Percentiles rank a stretch among this genome's conserved stretches.
Evolutionary conservation across 2,329 filamentous ascomycete species (phyloP).

Genomic region (Paracoccidioides lutzii): DNA sequence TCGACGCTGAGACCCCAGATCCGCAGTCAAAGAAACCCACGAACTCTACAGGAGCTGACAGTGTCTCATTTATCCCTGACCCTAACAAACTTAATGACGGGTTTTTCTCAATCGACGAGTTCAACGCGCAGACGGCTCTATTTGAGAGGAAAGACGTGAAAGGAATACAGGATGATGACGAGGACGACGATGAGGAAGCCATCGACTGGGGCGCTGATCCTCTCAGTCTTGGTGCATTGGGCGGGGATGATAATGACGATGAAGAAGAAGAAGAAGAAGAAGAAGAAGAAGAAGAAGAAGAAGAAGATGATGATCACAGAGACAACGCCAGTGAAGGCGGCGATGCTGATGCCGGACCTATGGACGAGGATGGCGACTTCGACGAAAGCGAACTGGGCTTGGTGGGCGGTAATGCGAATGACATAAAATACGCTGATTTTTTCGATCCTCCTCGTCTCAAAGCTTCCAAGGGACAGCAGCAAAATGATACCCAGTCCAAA

Average conservation of each 20-base stretch:
- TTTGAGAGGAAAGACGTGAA: constrained; percentile 74
- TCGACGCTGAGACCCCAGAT: constrained; percentile 7
- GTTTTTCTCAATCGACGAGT: constrained; percentile 95
- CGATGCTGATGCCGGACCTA: constrained; percentile 59
- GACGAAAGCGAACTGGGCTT: constrained; percentile 35
- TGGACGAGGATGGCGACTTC: constrained; percentile 67
- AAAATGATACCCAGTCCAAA: not conserved
- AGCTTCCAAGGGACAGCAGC: not conserved
- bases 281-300: constrained; percentile 10
- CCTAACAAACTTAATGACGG: constrained; percentile 84
- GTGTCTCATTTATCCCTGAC: constrained; percentile 47
- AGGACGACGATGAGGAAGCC: constrained; percentile 65
- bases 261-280: constrained; percentile 15
- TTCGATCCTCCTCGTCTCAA: constrained; percentile 68
- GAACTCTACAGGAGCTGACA: constrained; percentile 22
- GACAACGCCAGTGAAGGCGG: constrained; percentile 34
- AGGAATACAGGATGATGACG: constrained; percentile 60
- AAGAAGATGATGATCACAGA: constrained; percentile 17
- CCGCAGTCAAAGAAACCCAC: constrained; percentile 16
- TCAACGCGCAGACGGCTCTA: constrained; percentile 86
- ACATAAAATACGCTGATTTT: constrained; percentile 84
- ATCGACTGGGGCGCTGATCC: constrained; percentile 81
- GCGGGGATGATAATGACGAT: constrained; percentile 14
- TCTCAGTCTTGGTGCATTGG: constrained; percentile 31
- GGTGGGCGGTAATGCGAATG: constrained; percentile 55